phyloP scores from a whole-genome alignment of 352 stramenopile genomes.

The Globisporangium mamillatum region DNA sequence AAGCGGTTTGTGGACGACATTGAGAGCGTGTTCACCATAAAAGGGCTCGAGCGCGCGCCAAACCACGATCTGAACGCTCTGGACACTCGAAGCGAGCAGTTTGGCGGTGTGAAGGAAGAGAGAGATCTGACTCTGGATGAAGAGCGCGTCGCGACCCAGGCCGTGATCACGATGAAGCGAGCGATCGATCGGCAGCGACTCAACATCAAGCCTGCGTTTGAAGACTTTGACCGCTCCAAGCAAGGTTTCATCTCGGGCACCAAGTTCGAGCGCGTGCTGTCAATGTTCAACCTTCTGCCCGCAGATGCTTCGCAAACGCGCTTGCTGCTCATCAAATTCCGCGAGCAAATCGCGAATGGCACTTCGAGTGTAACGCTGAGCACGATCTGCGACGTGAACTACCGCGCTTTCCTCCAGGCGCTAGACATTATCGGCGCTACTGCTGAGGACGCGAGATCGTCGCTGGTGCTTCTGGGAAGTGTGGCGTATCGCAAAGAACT shows the following conservation, averaged over 20 bases:
- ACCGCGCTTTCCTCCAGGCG: conserved; percentile 72
- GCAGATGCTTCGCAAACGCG: conserved; percentile 40
- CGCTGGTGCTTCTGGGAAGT: conserved; percentile 44
- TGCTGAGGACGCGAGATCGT: conserved; percentile 17
- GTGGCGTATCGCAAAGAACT: conserved; percentile 62
- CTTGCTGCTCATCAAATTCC: conserved; percentile 74
- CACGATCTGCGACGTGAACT: conserved; percentile 82
- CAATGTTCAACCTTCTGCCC: conserved; percentile 65
- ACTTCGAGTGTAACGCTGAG: conserved; percentile 43
- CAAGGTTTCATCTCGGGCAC: conserved; percentile 74
- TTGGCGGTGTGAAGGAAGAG: conserved; percentile 47
- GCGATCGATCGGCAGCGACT: conserved; percentile 66
- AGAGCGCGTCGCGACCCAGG: conserved; percentile 48
- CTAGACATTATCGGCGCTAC: conserved; percentile 44
- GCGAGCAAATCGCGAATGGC: conserved; percentile 48
- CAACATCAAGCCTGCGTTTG: conserved; percentile 77
- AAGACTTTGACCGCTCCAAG: conserved; percentile 79
- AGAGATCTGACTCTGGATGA: conserved; percentile 48
- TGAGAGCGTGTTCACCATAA: conserved; percentile 78
- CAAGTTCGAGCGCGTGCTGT: conserved; percentile 83
- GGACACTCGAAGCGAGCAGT: conserved; percentile 51
- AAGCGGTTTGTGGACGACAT: conserved; percentile 80
- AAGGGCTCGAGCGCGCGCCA: conserved; percentile 62
- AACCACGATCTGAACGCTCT: conserved; percentile 51
- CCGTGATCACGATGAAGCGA: conserved; percentile 48